Evolutionary conservation across 208 protist species (phyloP).

Genomic region (Leishmania lainsoni): DNA sequence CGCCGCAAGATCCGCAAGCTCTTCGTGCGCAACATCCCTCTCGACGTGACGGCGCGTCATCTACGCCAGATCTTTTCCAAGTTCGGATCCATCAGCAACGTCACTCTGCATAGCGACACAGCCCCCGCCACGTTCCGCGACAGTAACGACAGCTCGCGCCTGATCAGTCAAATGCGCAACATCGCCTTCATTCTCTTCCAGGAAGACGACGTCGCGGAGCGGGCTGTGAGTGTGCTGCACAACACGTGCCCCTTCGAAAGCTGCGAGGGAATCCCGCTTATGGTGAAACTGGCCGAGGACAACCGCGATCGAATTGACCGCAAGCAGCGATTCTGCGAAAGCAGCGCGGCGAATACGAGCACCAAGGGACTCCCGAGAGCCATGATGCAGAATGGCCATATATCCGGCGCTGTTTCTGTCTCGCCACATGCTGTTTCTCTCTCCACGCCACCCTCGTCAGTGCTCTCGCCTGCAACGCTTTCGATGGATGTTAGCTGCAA

Average conservation of each 20-base stretch:
- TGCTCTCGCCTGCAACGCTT: slow-evolving; percentile 20
- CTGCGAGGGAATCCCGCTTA: slow-evolving; percentile 60
- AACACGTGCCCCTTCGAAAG: slow-evolving; percentile 62
- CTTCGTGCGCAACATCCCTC: slow-evolving; percentile 86
- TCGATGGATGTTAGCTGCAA: slow-evolving; percentile 11
- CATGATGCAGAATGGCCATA: slow-evolving; percentile 1
- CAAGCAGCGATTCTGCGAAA: slow-evolving; percentile 26
- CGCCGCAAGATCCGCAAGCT: slow-evolving; percentile 75
- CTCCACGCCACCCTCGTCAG: slow-evolving; percentile 18
- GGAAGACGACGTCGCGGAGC: slow-evolving; percentile 58
- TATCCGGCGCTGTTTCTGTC: slow-evolving; percentile 1
- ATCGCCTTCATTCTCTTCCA: slow-evolving; percentile 82
- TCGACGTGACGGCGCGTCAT: slow-evolving; percentile 45
- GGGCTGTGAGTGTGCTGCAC: slow-evolving; percentile 54
- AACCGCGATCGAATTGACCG: slow-evolving; percentile 56
- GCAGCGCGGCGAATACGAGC: neutral
- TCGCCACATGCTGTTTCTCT: slow-evolving; percentile 13
- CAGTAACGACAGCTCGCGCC: slow-evolving; percentile 7
- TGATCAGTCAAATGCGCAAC: slow-evolving; percentile 38
- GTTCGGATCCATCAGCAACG: slow-evolving; percentile 59
- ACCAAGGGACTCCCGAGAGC: neutral
- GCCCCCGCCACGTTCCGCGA: slow-evolving; percentile 28
- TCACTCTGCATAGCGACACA: slow-evolving; percentile 77
- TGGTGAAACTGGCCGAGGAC: slow-evolving; percentile 75
- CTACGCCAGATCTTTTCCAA: slow-evolving; percentile 49